Conservation (phyloP, 2,329 filamentous ascomycete genomes). For the Colletotrichum karsti region DNA sequence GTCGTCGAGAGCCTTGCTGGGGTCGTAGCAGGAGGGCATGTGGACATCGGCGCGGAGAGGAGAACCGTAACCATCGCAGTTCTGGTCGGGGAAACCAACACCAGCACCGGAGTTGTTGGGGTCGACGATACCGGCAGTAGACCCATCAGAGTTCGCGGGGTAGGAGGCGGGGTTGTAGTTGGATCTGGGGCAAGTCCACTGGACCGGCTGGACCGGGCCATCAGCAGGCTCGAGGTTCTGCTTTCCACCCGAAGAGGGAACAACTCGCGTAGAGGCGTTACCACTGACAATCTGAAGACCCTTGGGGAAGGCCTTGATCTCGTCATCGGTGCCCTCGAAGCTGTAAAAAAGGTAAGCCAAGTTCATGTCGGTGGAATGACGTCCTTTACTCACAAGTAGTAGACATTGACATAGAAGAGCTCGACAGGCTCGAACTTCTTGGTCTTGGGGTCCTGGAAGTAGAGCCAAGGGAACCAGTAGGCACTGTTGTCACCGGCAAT, state of each 20-base stretch:
- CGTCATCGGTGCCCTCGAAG: slow-evolving; percentile 71
- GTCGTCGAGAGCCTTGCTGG: slow-evolving; percentile 64
- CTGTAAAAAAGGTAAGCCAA: slow-evolving; percentile 43
- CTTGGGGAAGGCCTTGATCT: slow-evolving; percentile 74
- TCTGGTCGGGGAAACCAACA: slow-evolving; percentile 73
- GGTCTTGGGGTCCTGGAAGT: slow-evolving; percentile 71
- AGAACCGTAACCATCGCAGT: slow-evolving; percentile 71
- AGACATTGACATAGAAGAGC: slow-evolving; percentile 77
- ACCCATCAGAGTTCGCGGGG: slow-evolving; percentile 62
- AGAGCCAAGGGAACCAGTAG: slow-evolving; percentile 81
- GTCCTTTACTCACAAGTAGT: slow-evolving; percentile 79
- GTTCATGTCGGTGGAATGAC: neutral
- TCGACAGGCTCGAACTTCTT: slow-evolving; percentile 72
- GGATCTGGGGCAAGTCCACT: slow-evolving; percentile 68
- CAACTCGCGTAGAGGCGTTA: slow-evolving; percentile 64
- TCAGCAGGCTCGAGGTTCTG: slow-evolving; percentile 59
- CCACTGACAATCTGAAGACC: slow-evolving; percentile 79
- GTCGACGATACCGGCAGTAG: slow-evolving; percentile 62
- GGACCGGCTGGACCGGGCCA: slow-evolving; percentile 61
- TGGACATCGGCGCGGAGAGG: slow-evolving; percentile 73
- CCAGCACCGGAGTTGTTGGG: slow-evolving; percentile 63
- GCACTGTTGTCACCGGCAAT: slow-evolving; percentile 75
- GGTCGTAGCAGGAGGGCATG: slow-evolving; percentile 80
- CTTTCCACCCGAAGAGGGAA: slow-evolving; percentile 59
- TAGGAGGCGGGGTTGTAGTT: slow-evolving; percentile 60